These are phyloP conservation scores for Hydnum rufescens DNA, from an alignment of 768 basidiomycete genomes.

Conservation along the genomic window DNA sequence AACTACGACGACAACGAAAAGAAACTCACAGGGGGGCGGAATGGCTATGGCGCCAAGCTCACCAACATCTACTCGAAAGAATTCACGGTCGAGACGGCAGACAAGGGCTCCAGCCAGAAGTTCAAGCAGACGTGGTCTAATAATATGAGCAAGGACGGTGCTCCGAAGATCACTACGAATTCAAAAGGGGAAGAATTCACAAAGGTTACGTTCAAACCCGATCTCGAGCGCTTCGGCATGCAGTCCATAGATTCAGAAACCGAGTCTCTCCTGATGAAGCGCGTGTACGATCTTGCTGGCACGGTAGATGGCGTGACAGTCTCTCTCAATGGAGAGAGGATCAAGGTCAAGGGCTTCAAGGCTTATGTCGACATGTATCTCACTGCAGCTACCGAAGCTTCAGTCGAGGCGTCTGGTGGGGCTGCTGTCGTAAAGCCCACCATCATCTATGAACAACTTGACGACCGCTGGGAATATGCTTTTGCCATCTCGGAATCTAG, in stretches of 20 bases:
- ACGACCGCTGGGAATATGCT: conserved; percentile 81
- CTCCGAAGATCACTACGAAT: conserved; percentile 88
- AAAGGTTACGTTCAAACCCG: conserved; percentile 79
- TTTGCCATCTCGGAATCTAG: conserved; percentile 81
- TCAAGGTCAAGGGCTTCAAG: conserved; percentile 92
- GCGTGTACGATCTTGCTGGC: conserved; percentile 96
- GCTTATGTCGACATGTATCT: conserved; percentile 92
- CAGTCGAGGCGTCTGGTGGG: conserved; percentile 52
- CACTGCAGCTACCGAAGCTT: conserved; percentile 50
- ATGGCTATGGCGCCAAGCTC: conserved; percentile 95
- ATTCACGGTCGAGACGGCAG: conserved; percentile 91
- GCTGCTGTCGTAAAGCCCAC: conserved; percentile 57
- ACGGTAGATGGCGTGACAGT: conserved; percentile 87
- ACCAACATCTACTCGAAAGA: conserved; percentile 96
- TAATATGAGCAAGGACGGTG: conserved; percentile 79
- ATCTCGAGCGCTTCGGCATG: conserved; percentile 86
- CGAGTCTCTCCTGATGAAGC: conserved; percentile 68
- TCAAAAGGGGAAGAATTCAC: conserved; percentile 78
- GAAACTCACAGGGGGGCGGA: conserved; percentile 94
- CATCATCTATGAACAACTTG: conserved; percentile 63
- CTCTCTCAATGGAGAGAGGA: conserved; percentile 71
- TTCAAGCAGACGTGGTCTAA: conserved; percentile 89
- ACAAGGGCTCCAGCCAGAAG: conserved; percentile 67
- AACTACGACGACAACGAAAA: conserved; percentile 99
- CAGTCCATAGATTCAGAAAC: conserved; percentile 78